phyloP scores from a whole-genome alignment of 305 asterid species.

The Fraxinus platypoda region DNA sequence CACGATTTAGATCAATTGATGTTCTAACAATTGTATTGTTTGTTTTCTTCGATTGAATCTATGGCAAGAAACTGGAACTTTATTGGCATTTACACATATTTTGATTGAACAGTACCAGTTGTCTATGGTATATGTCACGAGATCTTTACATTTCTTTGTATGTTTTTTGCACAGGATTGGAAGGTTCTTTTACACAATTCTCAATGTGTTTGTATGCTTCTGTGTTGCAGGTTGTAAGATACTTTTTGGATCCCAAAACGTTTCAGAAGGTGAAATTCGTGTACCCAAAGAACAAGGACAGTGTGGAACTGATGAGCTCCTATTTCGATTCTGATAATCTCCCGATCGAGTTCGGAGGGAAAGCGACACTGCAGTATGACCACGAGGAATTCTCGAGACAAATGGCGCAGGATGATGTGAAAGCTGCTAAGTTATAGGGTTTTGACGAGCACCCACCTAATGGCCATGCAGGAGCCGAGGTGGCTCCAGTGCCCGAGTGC shows the following conservation, averaged over 20 bases:
- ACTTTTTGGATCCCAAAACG: conserved; percentile 78
- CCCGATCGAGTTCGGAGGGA: conserved; percentile 84
- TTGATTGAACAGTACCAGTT: too few species aligned
- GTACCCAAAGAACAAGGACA: conserved; percentile 82
- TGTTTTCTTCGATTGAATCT: neutral
- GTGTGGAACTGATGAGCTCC: conserved; percentile 75
- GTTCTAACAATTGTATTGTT: neutral
- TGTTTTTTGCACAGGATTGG: neutral
- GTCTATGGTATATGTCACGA: too few species aligned
- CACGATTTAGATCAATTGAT: neutral
- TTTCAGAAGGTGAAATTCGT: conserved; percentile 91
- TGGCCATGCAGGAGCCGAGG: conserved; percentile 54
- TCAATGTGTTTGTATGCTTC: neutral
- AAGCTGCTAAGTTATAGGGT: conserved; percentile 67
- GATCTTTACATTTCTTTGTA: neutral
- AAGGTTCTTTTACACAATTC: neutral
- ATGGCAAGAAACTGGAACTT: neutral
- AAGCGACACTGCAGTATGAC: conserved; percentile 67
- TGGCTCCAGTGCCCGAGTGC: conserved; percentile 48
- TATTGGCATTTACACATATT: neutral
- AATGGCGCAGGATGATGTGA: conserved; percentile 80
- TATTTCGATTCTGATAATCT: conserved; percentile 79
- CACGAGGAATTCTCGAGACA: conserved; percentile 79
- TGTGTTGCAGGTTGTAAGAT: conserved; percentile 71
- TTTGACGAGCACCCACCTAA: conserved; percentile 45